A percentile compares a stretch with the other conserved stretches of the same genome.
Conservation (phyloP, 805 yeast species). For the Candida jianshihensis region DNA sequence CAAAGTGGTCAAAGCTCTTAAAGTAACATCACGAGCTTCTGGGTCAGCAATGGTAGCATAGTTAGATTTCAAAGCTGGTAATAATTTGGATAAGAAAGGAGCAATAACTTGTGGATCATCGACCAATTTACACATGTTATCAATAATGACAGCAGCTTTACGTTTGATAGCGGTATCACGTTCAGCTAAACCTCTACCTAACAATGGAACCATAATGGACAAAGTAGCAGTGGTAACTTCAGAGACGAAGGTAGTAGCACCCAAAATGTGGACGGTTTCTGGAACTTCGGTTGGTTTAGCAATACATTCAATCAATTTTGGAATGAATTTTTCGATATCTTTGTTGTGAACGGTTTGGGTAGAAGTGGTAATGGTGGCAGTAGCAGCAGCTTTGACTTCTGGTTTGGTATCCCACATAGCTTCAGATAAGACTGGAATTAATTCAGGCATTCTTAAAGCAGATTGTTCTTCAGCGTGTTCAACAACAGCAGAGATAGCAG, state of each 20-base stretch:
- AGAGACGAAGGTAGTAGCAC: conserved; percentile 99
- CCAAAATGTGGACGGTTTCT: conserved; percentile 96
- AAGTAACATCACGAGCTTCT: conserved; percentile 98
- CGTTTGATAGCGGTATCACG: conserved; percentile 99
- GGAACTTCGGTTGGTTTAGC: conserved; percentile 97
- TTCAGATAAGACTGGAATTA: conserved; percentile 96
- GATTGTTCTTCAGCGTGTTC: conserved; percentile 93
- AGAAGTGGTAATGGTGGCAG: conserved; percentile 89
- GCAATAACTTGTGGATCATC: conserved; percentile 99
- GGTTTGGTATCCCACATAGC: conserved; percentile 99
- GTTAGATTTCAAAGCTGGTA: conserved; percentile 95
- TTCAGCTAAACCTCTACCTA: conserved; percentile 99
- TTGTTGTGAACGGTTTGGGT: conserved; percentile 98
- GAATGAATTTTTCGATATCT: conserved; percentile 99
- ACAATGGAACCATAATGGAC: conserved; percentile 98
- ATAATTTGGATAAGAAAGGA: conserved; percentile 92
- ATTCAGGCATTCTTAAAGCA: conserved; percentile 99
- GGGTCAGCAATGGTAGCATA: conserved; percentile 98
- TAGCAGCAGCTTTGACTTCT: conserved; percentile 96
- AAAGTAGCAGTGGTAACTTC: conserved; percentile 99
- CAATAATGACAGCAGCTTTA: conserved; percentile 98
- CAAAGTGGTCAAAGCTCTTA: conserved; percentile 93
- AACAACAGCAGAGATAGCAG: conserved; percentile 80
- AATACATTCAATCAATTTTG: conserved; percentile 93
- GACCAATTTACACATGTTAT: conserved; percentile 99